These are phyloP conservation scores for Penicillium fuscoglaucum DNA, from an alignment of 2,329 filamentous ascomycete species.

Conservation along the genomic window DNA sequence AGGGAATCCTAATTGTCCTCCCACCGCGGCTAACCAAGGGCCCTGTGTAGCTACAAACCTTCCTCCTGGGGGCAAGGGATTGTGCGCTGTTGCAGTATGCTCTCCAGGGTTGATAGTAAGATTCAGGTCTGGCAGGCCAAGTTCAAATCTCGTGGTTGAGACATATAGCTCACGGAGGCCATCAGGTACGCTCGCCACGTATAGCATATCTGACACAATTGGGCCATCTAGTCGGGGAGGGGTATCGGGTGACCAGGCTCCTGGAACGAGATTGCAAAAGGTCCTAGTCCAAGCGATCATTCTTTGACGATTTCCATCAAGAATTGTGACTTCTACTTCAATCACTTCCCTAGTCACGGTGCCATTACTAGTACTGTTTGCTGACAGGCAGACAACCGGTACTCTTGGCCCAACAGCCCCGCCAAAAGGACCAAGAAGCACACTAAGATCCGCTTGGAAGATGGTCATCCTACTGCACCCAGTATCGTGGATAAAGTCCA, in stretches of 20 bases:
- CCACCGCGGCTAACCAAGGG: neutral
- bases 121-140: neutral
- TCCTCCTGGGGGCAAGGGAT: neutral
- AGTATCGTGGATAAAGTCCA: neutral
- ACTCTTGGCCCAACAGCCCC: neutral
- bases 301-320: neutral
- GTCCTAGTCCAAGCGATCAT: slow-evolving; percentile 1
- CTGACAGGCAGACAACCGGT: neutral
- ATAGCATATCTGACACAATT: neutral
- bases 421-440: neutral
- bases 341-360: neutral
- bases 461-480: neutral
- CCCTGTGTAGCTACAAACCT: neutral
- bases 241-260: neutral
- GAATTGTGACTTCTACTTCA: neutral
- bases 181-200: neutral
- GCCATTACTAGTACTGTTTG: neutral
- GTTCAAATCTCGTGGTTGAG: neutral
- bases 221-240: neutral
- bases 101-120: neutral
- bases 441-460: neutral
- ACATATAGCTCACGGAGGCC: neutral
- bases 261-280: neutral
- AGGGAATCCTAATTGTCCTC: neutral
- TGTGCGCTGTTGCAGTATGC: neutral